Conservation (phyloP, 768 basidiomycete species). For the Hygrophorus russula region DNA sequence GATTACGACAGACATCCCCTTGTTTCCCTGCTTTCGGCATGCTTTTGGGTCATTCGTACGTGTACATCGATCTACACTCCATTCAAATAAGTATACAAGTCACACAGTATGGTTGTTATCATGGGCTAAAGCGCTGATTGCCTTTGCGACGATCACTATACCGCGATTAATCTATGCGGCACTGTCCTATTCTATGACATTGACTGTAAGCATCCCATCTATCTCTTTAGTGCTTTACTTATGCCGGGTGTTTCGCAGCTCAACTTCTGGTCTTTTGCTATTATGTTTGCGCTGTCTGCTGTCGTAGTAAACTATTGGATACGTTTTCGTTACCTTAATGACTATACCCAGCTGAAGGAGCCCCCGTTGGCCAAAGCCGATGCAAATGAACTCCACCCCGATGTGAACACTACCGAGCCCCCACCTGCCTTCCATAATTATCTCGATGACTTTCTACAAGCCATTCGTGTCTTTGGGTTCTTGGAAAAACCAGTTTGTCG, state of each 20-base stretch:
- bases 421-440: constrained; percentile 88
- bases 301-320: constrained; percentile 76
- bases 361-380: constrained; percentile 75
- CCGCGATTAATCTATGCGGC: constrained; percentile 70
- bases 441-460: constrained; percentile 92
- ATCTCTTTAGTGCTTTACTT: constrained; percentile 3
- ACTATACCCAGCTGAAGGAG: constrained; percentile 68
- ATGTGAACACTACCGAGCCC: constrained; percentile 69
- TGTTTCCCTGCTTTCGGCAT: constrained; percentile 66
- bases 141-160: constrained; percentile 73
- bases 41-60: constrained; percentile 77
- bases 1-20: constrained; percentile 50
- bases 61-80: constrained; percentile 13
- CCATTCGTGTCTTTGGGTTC: constrained; percentile 95
- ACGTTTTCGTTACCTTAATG: constrained; percentile 69
- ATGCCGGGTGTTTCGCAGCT: constrained; percentile 34
- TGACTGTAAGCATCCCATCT: constrained; percentile 45
- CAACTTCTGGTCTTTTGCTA: constrained; percentile 84
- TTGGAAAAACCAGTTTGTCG: constrained; percentile 81
- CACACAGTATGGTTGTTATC: constrained; percentile 69
- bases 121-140: constrained; percentile 62
- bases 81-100: constrained; percentile 5
- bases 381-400: constrained; percentile 82
- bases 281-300: constrained; percentile 57
- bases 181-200: constrained; percentile 81